phyloP scores from a whole-genome alignment of 768 basidiomycete species.

The Boletus rubroflammeus region DNA sequence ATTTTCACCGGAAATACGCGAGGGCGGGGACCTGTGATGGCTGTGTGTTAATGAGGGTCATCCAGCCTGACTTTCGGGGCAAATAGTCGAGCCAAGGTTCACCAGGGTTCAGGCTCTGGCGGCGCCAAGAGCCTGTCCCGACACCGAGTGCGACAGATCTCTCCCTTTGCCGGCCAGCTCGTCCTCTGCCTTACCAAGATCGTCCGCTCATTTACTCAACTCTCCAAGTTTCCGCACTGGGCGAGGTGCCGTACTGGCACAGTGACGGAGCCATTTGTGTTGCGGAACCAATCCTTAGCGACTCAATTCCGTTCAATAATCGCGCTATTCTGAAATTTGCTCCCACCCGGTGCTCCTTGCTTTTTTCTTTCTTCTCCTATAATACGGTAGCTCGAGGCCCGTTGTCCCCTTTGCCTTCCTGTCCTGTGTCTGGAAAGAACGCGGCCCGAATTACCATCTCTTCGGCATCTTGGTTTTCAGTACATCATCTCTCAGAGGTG shows the following conservation, averaged over 20 bases:
- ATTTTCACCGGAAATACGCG: conserved; percentile 37
- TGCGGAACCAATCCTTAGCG: conserved; percentile 37
- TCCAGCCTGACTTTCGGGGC: conserved; percentile 31
- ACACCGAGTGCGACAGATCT: conserved; percentile 16
- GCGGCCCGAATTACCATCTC: conserved; percentile 10
- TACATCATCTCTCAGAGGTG: conserved; percentile 34
- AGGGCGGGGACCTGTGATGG: conserved; percentile 38
- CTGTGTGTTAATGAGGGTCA: conserved; percentile 36
- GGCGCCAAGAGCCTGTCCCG: conserved; percentile 29
- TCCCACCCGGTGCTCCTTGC: conserved; percentile 27
- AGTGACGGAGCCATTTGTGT: conserved; percentile 31
- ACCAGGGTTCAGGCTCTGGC: conserved; percentile 30
- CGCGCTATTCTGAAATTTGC: conserved; percentile 33
- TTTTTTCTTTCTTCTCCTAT: conserved; percentile 30
- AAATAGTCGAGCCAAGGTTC: conserved; percentile 30
- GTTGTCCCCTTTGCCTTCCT: conserved; percentile 24
- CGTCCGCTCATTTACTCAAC: conserved; percentile 28
- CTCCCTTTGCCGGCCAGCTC: conserved; percentile 12
- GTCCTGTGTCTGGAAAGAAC: conserved; percentile 19
- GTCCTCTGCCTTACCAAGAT: conserved; percentile 18
- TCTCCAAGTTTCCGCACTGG: conserved; percentile 19
- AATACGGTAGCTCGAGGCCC: conserved; percentile 23
- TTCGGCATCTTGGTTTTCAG: conserved; percentile 21
- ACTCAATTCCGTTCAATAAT: conserved; percentile 36
- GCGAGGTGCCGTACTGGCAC: conserved; percentile 28